A percentile compares a stretch with the other conserved stretches of the same genome.
Conservation (phyloP, 495 filamentous ascomycete species). For the Sporormia fimetaria region DNA sequence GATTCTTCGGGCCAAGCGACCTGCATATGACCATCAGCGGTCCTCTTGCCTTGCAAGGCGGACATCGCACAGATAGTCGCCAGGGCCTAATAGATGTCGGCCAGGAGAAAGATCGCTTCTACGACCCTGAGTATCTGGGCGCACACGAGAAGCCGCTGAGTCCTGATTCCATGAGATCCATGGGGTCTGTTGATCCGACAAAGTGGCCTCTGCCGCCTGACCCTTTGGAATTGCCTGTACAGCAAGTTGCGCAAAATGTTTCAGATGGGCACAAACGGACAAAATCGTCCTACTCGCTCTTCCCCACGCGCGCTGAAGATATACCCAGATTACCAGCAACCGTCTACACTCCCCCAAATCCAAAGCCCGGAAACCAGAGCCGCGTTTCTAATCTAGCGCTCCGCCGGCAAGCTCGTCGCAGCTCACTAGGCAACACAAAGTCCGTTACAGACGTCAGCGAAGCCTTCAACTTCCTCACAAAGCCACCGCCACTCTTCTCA, state of each 20-base stretch:
- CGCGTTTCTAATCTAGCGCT: conserved; percentile 9
- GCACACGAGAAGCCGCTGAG: conserved; percentile 13
- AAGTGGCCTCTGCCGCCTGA: conserved; percentile 26
- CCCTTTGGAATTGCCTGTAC: conserved; percentile 7
- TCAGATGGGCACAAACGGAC: conserved; percentile 16
- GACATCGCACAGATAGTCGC: conserved; percentile 16
- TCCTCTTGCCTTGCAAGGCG: conserved; percentile 18
- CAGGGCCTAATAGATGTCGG: conserved; percentile 18
- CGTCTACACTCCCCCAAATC: conserved; percentile 23
- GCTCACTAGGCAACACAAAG: conserved; percentile 11
- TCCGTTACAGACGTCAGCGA: conserved; percentile 26
- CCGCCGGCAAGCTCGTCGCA: conserved; percentile 15
- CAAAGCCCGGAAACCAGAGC: not conserved
- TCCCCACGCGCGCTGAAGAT: conserved; percentile 24
- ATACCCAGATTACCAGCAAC: conserved; percentile 26
- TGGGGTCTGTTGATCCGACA: conserved; percentile 13
- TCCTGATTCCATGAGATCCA: conserved; percentile 11
- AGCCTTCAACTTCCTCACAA: conserved; percentile 15
- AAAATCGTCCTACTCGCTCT: conserved; percentile 25
- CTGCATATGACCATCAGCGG: conserved; percentile 28
- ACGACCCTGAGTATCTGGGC: conserved; percentile 17
- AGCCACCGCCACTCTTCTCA: conserved; percentile 16
- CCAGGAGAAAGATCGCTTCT: conserved; percentile 17
- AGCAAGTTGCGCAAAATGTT: conserved; percentile 1
- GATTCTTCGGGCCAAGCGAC: conserved; percentile 26